phyloP scores from a whole-genome alignment of 2,329 filamentous ascomycete species.

The Diaporthe sp. region DNA sequence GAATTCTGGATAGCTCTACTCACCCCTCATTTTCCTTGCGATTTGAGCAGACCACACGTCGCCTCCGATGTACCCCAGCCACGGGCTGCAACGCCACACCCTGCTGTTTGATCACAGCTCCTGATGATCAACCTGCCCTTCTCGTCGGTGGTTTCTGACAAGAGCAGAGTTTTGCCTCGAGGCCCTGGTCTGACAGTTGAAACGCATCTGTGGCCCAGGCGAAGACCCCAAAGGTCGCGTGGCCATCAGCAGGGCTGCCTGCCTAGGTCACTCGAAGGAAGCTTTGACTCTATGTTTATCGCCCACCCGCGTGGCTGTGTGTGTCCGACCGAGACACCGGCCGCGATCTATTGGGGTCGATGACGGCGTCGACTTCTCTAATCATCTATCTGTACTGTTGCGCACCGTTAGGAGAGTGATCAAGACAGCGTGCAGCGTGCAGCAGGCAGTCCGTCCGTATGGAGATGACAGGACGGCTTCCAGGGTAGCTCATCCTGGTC shows the following conservation, averaged over 20 bases:
- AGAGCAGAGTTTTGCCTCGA: constrained; percentile 15
- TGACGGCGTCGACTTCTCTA: neutral
- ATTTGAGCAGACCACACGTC: constrained; percentile 11
- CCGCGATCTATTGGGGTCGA: neutral
- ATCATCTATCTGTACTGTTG: neutral
- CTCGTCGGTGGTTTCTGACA: constrained; percentile 15
- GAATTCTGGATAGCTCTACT: neutral
- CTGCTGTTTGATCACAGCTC: constrained; percentile 12
- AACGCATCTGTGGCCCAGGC: constrained; percentile 24
- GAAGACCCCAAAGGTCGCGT: constrained; percentile 15
- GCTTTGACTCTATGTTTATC: constrained; percentile 38
- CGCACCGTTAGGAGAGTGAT: too few species aligned
- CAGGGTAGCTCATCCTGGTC: constrained; percentile 31
- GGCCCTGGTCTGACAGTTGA: constrained; percentile 30
- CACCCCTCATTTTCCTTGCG: constrained; percentile 13
- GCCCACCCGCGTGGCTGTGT: constrained; percentile 17
- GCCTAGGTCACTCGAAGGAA: constrained; percentile 18
- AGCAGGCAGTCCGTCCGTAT: neutral
- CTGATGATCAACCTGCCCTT: constrained; percentile 5
- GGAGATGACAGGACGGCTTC: neutral
- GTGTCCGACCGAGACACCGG: constrained; percentile 19
- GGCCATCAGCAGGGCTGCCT: neutral
- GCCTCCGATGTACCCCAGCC: constrained; percentile 4
- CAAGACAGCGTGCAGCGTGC: neutral
- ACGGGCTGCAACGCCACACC: constrained; percentile 16